Evolutionary conservation across 106 monocot genomes (phyloP).

Genomic region (Triglochin maritima): DNA sequence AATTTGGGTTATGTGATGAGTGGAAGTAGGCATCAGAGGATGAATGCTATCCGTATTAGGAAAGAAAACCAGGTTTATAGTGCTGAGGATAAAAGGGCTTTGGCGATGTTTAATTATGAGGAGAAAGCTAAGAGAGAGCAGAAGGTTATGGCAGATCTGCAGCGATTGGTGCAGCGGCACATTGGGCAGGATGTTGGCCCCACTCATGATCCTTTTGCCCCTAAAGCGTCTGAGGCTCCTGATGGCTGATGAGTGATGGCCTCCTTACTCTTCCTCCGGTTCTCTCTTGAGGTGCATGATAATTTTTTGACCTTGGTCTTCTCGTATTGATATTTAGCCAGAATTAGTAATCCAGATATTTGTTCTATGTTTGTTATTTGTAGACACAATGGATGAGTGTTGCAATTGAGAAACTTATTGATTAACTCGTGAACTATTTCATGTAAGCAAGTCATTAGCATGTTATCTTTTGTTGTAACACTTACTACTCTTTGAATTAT

Average conservation of each 20-base stretch:
- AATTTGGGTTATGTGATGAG: constrained; percentile 95
- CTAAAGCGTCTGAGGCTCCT: constrained; percentile 29
- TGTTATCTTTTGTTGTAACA: too few relatives aligned
- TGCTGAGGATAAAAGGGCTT: constrained; percentile 91
- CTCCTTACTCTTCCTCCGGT: neutral
- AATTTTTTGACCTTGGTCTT: neutral
- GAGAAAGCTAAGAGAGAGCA: constrained; percentile 95
- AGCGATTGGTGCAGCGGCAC: constrained; percentile 82
- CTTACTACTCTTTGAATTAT: too few relatives aligned
- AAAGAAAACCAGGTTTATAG: constrained; percentile 99
- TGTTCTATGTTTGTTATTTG: too few relatives aligned
- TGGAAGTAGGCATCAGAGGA: constrained; percentile 96
- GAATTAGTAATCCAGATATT: too few relatives aligned
- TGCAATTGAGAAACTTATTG: too few relatives aligned
- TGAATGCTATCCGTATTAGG: constrained; percentile 99
- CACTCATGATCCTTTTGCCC: constrained; percentile 74
- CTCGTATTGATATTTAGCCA: too few relatives aligned
- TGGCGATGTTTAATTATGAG: constrained; percentile 99
- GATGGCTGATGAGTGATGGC: constrained; percentile 41
- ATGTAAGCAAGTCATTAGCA: too few relatives aligned
- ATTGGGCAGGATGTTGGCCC: constrained; percentile 81
- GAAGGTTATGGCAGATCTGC: constrained; percentile 94
- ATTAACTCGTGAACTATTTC: too few relatives aligned
- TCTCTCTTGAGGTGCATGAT: neutral
- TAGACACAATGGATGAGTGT: too few relatives aligned